Percentiles rank a stretch among this genome's conserved stretches.
Evolutionary conservation across 208 protist genomes (phyloP).

Genomic region (Crithidia fasciculata): DNA sequence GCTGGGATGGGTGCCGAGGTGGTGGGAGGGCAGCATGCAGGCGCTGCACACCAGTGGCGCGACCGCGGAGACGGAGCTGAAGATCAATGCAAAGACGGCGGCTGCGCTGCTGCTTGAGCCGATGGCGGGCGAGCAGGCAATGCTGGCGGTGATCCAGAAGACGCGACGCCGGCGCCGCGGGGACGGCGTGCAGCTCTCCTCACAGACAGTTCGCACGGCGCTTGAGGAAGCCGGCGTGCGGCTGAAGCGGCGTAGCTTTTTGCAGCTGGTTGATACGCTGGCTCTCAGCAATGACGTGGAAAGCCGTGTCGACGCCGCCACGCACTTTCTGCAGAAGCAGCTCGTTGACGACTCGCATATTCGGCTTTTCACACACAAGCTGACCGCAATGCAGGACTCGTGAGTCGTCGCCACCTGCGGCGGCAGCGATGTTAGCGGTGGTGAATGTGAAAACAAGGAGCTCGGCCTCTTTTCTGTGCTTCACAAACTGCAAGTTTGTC

Average conservation of each 20-base stretch:
- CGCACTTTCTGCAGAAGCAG: slow-evolving; percentile 12
- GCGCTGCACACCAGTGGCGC: neutral
- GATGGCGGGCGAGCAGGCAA: slow-evolving; percentile 7
- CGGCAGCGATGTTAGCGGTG: too few relatives aligned
- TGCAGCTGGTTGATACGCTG: slow-evolving; percentile 18
- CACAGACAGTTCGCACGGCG: slow-evolving; percentile 11
- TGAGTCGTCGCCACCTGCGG: neutral
- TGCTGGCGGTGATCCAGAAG: slow-evolving; percentile 28
- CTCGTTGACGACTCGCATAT: slow-evolving; percentile 12
- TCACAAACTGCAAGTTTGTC: too few relatives aligned
- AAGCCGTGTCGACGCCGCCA: slow-evolving; percentile 3
- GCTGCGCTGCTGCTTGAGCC: slow-evolving; percentile 13
- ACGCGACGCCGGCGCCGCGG: slow-evolving; percentile 24
- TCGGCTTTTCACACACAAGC: neutral
- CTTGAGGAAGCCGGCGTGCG: slow-evolving; percentile 11
- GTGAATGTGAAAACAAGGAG: too few relatives aligned
- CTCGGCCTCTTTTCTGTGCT: too few relatives aligned
- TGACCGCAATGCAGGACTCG: neutral
- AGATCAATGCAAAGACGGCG: slow-evolving; percentile 19
- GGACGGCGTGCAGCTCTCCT: neutral
- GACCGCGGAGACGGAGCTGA: slow-evolving; percentile 14
- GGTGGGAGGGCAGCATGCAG: slow-evolving; percentile 3
- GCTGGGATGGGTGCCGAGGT: slow-evolving; percentile 18
- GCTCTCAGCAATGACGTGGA: slow-evolving; percentile 3
- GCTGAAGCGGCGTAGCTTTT: slow-evolving; percentile 15